Evolutionary conservation across 139 green algal species (phyloP), one percentile per base, ranked within the genome.

Genomic region (Tetraselmis striata): DNA sequence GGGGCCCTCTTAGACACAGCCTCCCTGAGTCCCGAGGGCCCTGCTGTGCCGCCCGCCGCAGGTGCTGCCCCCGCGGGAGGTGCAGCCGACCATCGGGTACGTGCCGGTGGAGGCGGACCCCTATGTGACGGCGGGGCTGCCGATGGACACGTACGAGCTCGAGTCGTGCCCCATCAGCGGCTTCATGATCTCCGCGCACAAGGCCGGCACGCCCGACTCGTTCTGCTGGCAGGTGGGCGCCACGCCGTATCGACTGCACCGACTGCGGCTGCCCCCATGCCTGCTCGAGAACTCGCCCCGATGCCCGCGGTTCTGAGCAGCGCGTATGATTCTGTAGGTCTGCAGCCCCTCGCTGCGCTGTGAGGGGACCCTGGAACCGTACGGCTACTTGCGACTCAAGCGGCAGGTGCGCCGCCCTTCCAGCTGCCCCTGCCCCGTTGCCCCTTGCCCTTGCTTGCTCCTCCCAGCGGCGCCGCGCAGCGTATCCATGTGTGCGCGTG

Each of bases 121-220:
- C 11, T 25, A 31, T 23, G 28, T 86, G 30, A 79, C 32, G n/a
- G 23, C 74, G 30, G 31, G 31, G 28, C 74, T 86, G 32, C 79
- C 79, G 28, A 45, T 81, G 45, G 83, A 86, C 30, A 80, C 75
- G 79, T 84, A 84, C 58, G 83, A 86, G 79, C 27, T 86, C 1
- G 79, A 77, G 27, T 5, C 30, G 31, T 79, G 28, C 28, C 76
- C 76, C 28, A 79, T 82, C 75, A 88, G 58, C 79, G 75, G 29
- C 74, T 85, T 77, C 83, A 89, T 77, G 29, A 75, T 81, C 18
- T 76, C 59, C 28, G 89, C 84, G 29, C 75, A 83, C 24, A 86
- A 32, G 26, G 83, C 74, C 1, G 76, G 76, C n/a, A 24, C 28
- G 29, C 76, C 76, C n/a, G 76, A 79, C 28, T 32, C 76, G 2